Evolutionary conservation across 768 basidiomycete genomes (phyloP), one percentile per base, ranked within the genome.

Genomic region (Favolaschia claudopus): DNA sequence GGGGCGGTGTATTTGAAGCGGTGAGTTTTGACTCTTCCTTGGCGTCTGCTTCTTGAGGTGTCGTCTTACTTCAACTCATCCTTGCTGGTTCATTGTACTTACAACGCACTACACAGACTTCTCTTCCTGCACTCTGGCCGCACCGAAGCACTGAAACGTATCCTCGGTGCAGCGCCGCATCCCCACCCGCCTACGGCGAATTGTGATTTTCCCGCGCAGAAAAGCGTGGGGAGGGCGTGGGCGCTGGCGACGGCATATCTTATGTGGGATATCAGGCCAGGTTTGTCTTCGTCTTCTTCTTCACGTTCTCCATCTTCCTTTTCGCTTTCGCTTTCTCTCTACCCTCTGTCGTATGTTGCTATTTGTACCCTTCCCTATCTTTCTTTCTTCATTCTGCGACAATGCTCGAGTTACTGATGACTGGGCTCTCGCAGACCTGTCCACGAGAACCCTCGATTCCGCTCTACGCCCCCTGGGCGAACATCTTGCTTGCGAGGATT

Each of bases 41-140:
- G 9, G 14, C 14, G 12, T 13, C 45, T 39, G 9, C 32, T n/a
- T 28, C 32, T 20, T 3, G 7, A 24, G 14, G n/a, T n/a, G n/a
- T n/a, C n/a, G n/a, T n/a, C n/a, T n/a, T n/a, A n/a, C n/a, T n/a
- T n/a, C n/a, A n/a, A n/a, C n/a, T n/a, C n/a, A n/a, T n/a, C n/a
- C n/a, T n/a, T n/a, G n/a, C n/a, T n/a, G n/a, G n/a, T n/a, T n/a
- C n/a, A n/a, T n/a, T n/a, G n/a, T n/a, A n/a, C n/a, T n/a, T n/a
- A n/a, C n/a, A n/a, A n/a, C n/a, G n/a, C n/a, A n/a, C n/a, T n/a
- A n/a, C 0, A 8, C 43, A 63, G 62, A 29, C 79, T 94, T 25
- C 92, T 94, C 72, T 93, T 91, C 70, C 77, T 94, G 24, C 93
- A 94, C 66, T 88, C 92, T 67, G 92, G 92, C 10, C 88, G 92